phyloP scores from a whole-genome alignment of 495 filamentous ascomycete genomes.

The Annulohypoxylon stygium region DNA sequence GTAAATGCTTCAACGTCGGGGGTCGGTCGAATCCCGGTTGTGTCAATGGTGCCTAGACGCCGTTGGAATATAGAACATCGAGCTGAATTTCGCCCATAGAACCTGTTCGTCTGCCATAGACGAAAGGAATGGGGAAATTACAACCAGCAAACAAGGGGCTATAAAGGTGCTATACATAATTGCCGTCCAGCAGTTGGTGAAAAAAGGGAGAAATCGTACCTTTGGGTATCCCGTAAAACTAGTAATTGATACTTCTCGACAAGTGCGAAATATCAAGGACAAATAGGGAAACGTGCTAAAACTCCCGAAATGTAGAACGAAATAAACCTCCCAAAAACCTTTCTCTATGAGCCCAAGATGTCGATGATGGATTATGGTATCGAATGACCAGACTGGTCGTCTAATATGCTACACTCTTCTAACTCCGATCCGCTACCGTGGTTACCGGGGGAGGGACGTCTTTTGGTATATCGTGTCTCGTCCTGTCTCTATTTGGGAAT shows the following conservation, averaged over 20 bases:
- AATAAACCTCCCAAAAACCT: constrained; percentile 24
- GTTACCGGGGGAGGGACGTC: constrained; percentile 48
- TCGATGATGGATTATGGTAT: constrained; percentile 25
- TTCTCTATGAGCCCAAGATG: constrained; percentile 33
- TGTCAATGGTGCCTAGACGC: constrained; percentile 41
- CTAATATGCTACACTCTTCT: constrained; percentile 35
- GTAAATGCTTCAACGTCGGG: constrained; percentile 41
- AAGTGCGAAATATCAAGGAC: constrained; percentile 24
- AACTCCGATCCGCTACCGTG: constrained; percentile 50
- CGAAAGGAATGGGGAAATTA: constrained; percentile 20
- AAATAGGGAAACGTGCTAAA: constrained; percentile 21
- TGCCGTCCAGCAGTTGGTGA: constrained; percentile 40
- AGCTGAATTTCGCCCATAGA: constrained; percentile 1
- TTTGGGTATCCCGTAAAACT: constrained; percentile 43
- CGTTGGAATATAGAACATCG: constrained; percentile 33
- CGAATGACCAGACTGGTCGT: constrained; percentile 29
- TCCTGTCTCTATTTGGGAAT: constrained; percentile 51
- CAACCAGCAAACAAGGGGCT: constrained; percentile 22
- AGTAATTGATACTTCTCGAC: constrained; percentile 29
- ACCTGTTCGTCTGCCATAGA: constrained; percentile 11
- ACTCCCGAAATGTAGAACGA: constrained; percentile 17
- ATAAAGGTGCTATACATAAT: constrained; percentile 28
- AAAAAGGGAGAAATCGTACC: constrained; percentile 27
- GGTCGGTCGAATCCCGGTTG: constrained; percentile 32
- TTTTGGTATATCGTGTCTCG: constrained; percentile 46